These are phyloP conservation scores for Venturia carpophila DNA, from an alignment of 2,329 filamentous ascomycete genomes.

Conservation along the genomic window DNA sequence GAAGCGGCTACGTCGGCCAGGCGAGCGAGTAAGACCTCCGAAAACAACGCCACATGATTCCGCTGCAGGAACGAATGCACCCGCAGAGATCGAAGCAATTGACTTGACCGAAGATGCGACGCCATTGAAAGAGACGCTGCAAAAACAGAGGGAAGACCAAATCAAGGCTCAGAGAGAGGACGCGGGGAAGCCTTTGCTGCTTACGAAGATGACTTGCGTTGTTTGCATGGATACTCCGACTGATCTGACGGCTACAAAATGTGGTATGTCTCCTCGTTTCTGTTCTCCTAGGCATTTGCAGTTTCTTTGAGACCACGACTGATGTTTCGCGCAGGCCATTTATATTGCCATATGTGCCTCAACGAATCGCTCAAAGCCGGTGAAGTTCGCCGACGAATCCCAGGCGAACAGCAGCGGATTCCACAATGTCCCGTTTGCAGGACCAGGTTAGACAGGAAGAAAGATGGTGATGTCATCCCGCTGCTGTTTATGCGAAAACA, in stretches of 20 bases:
- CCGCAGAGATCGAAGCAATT: conserved; percentile 38
- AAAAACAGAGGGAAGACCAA: conserved; percentile 47
- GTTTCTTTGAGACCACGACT: conserved; percentile 1
- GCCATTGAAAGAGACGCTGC: conserved; percentile 38
- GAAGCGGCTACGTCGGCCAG: not conserved
- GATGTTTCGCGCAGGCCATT: conserved; percentile 41
- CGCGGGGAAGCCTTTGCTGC: conserved; percentile 33
- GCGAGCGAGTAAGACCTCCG: not conserved
- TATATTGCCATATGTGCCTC: conserved; percentile 58
- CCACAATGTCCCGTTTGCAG: conserved; percentile 43
- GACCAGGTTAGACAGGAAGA: conserved; percentile 35
- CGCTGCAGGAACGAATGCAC: not conserved
- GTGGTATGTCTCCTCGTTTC: conserved; percentile 40
- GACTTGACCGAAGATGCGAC: conserved; percentile 41
- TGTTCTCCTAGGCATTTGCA: not conserved
- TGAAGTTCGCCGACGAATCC: conserved; percentile 39
- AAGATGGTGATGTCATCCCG: conserved; percentile 36
- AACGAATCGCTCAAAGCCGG: conserved; percentile 51
- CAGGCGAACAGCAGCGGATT: conserved; percentile 32
- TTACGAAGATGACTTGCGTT: conserved; percentile 49
- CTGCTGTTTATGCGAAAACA: conserved; percentile 34
- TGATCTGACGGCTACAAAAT: conserved; percentile 52
- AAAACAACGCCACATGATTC: not conserved
- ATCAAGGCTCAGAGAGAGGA: conserved; percentile 36
- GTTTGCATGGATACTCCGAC: conserved; percentile 57